Percentiles rank a stretch among this genome's conserved stretches.
These are phyloP conservation scores for Solanum phureja DNA, from an alignment of 257 asterid species.

Conservation along the genomic window DNA sequence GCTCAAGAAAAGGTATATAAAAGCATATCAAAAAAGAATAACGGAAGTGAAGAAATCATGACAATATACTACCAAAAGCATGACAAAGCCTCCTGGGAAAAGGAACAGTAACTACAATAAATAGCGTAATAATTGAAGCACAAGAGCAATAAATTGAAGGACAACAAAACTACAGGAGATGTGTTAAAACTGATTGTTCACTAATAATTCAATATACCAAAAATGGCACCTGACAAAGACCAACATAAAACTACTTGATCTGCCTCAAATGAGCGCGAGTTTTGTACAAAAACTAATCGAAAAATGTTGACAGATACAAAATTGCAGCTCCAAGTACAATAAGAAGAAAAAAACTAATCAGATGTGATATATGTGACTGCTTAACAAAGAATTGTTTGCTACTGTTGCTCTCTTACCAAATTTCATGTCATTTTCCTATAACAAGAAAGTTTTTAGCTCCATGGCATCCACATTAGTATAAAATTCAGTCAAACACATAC, in stretches of 20 bases:
- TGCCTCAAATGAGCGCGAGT: background rate
- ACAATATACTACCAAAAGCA: background rate
- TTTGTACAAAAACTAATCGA: background rate
- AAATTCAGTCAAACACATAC: background rate
- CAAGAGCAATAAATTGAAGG: background rate
- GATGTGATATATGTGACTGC: background rate
- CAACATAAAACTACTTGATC: background rate
- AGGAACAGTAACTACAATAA: background rate
- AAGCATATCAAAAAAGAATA: background rate
- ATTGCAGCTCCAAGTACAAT: background rate
- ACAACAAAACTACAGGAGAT: background rate
- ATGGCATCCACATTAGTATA: background rate
- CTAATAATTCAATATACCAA: background rate
- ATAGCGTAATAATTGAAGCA: background rate
- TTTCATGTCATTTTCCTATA: background rate
- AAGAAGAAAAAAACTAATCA: background rate
- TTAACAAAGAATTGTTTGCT: background rate
- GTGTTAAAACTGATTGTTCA: background rate
- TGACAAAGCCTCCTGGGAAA: background rate
- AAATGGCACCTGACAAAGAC: background rate
- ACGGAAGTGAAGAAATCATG: background rate
- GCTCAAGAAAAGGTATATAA: background rate
- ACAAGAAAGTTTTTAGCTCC: background rate
- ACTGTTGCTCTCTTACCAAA: background rate
- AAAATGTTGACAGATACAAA: background rate